Evolutionary conservation across 2,329 filamentous ascomycete genomes (phyloP).

Genomic region (Paradendryphiella salina): DNA sequence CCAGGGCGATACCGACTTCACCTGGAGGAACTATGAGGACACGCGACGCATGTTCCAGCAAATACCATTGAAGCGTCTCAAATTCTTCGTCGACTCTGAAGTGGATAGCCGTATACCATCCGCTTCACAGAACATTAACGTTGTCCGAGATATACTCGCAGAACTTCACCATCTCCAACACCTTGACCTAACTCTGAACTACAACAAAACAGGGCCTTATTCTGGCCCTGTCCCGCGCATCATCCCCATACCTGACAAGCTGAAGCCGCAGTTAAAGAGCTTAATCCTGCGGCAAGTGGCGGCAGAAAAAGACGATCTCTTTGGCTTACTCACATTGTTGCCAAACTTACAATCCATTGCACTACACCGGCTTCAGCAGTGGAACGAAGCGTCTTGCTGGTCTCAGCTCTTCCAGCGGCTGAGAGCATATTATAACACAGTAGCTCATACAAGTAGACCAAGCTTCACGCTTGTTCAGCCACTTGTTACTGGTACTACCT

Average conservation of each 20-base stretch:
- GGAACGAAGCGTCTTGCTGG: neutral
- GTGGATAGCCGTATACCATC: neutral
- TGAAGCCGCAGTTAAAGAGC: neutral
- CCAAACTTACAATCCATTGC: conserved; percentile 1
- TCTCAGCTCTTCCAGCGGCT: neutral
- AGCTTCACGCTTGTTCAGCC: neutral
- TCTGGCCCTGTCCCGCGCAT: neutral
- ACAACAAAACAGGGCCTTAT: neutral
- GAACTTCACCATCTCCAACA: conserved; percentile 14
- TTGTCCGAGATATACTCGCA: conserved; percentile 1
- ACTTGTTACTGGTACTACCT: neutral
- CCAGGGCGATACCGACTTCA: conserved; percentile 6
- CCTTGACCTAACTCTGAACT: conserved; percentile 15
- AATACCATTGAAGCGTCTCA: conserved; percentile 12
- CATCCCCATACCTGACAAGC: conserved; percentile 4
- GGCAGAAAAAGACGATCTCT: neutral
- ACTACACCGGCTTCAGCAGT: neutral
- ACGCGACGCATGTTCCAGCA: conserved; percentile 13
- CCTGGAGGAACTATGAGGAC: conserved; percentile 8
- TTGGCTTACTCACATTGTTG: neutral
- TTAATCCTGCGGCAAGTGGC: conserved; percentile 1
- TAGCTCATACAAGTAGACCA: neutral
- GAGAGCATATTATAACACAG: neutral
- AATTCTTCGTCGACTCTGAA: conserved; percentile 9
- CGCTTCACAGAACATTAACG: neutral